Evolutionary conservation across 805 yeast genomes (phyloP), one percentile per base, ranked within the genome.

Genomic region (Wickerhamiella kazuoi): DNA sequence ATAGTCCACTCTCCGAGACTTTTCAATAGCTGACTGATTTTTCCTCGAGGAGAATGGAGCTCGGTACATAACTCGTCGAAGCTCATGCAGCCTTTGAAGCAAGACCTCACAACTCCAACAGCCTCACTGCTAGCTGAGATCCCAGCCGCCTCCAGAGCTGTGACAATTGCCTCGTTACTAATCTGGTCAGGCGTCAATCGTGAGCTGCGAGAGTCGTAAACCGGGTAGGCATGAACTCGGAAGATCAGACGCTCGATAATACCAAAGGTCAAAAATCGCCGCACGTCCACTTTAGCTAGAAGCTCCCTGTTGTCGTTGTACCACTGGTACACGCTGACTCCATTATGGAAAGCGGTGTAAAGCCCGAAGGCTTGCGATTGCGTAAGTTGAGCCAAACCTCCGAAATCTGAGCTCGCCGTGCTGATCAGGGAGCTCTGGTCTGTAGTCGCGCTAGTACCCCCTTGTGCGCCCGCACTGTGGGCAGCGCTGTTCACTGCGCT

Each of bases 251-350:
- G 83, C 44, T 83, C 70, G 19, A 82, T 62, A 2, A 82, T 68
- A 1, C 99, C 99, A 63, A 86, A 90, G 16, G 84, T 73, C 17
- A 90, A 63, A 49, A 90, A 81, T 40, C 93, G 62, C 45, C 97
- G 66, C 3, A 90, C 64, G 56, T 90, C 99, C 32, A 93, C 72
- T 45, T 74, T 68, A 21, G 60, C 51, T 15, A 90, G 60, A 3
- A 61, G 58, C 35, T 69, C 68, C 30, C 63, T 63, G 51, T 90
- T 76, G 42, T 73, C 79, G 20, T 67, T 50, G 53, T 74, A 81
- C 97, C 98, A 93, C 19, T 78, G 81, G 44, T 74, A 74, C 9
- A 90, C 64, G 0, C 81, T 68, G 32, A 69, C 72, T 1, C 93
- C 90, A 45, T 79, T 93, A 44, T 76, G 77, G 42, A 90, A 64